These are phyloP conservation scores for Tolypocladium paradoxum DNA, from an alignment of 2,329 filamentous ascomycete species.

Conservation along the genomic window DNA sequence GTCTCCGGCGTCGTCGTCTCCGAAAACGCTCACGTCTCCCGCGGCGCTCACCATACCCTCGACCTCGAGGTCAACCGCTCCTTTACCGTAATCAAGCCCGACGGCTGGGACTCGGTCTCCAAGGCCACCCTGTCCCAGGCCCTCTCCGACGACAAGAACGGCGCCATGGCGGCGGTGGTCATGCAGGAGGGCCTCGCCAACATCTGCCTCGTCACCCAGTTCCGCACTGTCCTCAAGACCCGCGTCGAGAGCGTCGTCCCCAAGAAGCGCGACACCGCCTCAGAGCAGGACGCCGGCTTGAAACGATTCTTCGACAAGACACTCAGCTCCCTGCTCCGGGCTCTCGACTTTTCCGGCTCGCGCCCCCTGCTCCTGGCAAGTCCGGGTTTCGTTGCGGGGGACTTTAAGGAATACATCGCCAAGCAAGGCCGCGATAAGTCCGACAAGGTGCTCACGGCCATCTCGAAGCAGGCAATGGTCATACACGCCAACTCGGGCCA, in stretches of 20 bases:
- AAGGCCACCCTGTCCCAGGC: slow-evolving; percentile 68
- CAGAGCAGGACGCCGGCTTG: slow-evolving; percentile 60
- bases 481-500: slow-evolving; percentile 81
- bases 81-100: slow-evolving; percentile 79
- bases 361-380: slow-evolving; percentile 75
- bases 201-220: slow-evolving; percentile 72
- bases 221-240: slow-evolving; percentile 61
- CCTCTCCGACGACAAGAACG: slow-evolving; percentile 65
- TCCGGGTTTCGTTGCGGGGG: slow-evolving; percentile 75
- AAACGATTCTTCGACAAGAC: slow-evolving; percentile 65
- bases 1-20: slow-evolving; percentile 43
- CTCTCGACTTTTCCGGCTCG: slow-evolving; percentile 61
- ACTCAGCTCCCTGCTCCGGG: slow-evolving; percentile 63
- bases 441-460: slow-evolving; percentile 58
- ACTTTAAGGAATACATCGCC: slow-evolving; percentile 65
- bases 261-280: slow-evolving; percentile 53
- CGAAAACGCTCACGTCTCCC: slow-evolving; percentile 41
- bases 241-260: slow-evolving; percentile 54
- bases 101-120: slow-evolving; percentile 82
- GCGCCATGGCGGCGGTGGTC: slow-evolving; percentile 78
- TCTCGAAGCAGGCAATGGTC: slow-evolving; percentile 55
- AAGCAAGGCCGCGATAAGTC: slow-evolving; percentile 45
- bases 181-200: slow-evolving; percentile 85
- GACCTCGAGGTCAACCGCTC: slow-evolving; percentile 81
- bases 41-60: slow-evolving; percentile 49